These are phyloP conservation scores for Gaultheria prostrata DNA, from an alignment of 148 eudicot genomes.

Conservation along the genomic window DNA sequence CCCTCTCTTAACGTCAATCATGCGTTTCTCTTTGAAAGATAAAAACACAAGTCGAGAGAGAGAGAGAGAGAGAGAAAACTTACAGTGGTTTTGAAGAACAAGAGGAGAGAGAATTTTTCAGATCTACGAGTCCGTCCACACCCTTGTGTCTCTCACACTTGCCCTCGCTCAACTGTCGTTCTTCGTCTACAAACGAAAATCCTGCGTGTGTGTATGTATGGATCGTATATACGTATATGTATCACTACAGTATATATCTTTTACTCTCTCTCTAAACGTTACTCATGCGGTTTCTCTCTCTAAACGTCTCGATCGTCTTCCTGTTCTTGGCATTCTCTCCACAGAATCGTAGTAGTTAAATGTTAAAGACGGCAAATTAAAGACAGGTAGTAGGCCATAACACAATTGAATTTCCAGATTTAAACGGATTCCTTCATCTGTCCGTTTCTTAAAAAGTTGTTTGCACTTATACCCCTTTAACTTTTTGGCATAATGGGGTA, in stretches of 20 bases:
- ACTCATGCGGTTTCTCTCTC: background rate
- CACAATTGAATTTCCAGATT: conserved; percentile 7
- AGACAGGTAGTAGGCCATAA: conserved; percentile 5
- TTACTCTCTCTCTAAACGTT: background rate
- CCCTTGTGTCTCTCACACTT: background rate
- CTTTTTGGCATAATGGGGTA: background rate
- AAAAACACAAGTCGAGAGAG: background rate
- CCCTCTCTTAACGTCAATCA: background rate
- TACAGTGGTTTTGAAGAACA: conserved; percentile 1
- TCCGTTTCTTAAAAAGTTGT: background rate
- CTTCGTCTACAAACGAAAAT: background rate
- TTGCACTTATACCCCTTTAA: conserved; percentile 7
- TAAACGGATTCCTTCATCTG: background rate
- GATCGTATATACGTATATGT: background rate
- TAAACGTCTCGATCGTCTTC: conserved; percentile 8
- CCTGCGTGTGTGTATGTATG: background rate
- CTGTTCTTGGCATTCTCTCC: conserved; percentile 12
- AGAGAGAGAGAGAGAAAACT: background rate
- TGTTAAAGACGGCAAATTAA: background rate
- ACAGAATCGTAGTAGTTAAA: background rate
- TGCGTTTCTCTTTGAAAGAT: background rate
- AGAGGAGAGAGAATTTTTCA: background rate
- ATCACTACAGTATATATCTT: background rate
- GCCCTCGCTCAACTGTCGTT: background rate
- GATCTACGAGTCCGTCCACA: background rate